Conservation (phyloP, 495 filamentous ascomycete species). For the Podospora bellae-mahoneyi region DNA sequence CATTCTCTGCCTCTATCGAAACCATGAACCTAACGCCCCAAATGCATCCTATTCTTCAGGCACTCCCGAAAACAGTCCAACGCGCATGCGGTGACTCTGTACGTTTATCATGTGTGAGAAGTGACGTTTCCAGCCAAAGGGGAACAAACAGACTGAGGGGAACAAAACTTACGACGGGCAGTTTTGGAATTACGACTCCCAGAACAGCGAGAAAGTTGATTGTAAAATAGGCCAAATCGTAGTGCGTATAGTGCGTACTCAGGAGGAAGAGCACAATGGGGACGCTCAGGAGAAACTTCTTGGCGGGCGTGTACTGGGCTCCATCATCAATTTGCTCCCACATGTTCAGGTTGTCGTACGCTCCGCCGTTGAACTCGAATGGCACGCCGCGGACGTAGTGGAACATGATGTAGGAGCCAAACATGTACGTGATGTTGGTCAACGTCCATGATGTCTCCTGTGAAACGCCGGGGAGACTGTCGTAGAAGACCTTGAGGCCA, state of each 20-base stretch:
- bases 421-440: slow-evolving; percentile 98
- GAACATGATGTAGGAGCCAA: slow-evolving; percentile 98
- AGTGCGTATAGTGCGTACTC: slow-evolving; percentile 98
- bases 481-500: slow-evolving; percentile 88
- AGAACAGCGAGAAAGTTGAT: slow-evolving; percentile 93
- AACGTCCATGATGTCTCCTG: slow-evolving; percentile 98
- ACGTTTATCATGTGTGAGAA: slow-evolving; percentile 6
- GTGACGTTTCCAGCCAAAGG: slow-evolving; percentile 8
- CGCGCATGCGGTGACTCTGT: slow-evolving; percentile 69
- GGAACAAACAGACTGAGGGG: neutral
- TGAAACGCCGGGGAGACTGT: slow-evolving; percentile 88
- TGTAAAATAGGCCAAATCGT: slow-evolving; percentile 91
- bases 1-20: slow-evolving; percentile 19
- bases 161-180: slow-evolving; percentile 73
- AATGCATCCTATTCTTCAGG: slow-evolving; percentile 49
- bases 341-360: slow-evolving; percentile 99
- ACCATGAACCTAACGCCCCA: slow-evolving; percentile 24
- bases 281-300: slow-evolving; percentile 94
- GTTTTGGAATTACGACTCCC: slow-evolving; percentile 89
- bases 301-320: slow-evolving; percentile 95
- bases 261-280: slow-evolving; percentile 91
- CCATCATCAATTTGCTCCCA: slow-evolving; percentile 99
- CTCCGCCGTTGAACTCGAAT: slow-evolving; percentile 98
- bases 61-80: slow-evolving; percentile 60
- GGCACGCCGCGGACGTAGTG: slow-evolving; percentile 97